phyloP scores from a whole-genome alignment of 1,284 basidiomycete species.

The Tranzscheliella williamsii region DNA sequence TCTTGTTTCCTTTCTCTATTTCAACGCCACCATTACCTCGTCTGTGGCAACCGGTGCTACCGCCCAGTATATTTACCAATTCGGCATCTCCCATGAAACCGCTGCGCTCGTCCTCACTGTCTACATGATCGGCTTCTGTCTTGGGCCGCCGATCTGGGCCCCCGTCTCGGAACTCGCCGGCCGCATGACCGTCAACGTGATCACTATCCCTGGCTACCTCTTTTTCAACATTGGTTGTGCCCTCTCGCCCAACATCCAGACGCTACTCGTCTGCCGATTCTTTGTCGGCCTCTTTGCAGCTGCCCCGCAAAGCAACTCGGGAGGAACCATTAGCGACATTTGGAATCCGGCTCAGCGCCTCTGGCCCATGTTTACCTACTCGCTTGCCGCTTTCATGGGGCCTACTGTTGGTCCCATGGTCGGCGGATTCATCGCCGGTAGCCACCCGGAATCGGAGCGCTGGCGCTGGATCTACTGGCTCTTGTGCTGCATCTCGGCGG shows the following conservation, averaged over 20 bases:
- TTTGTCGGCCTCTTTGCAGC: constrained; percentile 41
- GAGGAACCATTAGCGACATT: constrained; percentile 33
- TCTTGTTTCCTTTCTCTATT: constrained; percentile 26
- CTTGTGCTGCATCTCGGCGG: constrained; percentile 18
- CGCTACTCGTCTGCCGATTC: constrained; percentile 34
- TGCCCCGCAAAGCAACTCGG: constrained; percentile 27
- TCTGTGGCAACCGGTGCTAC: constrained; percentile 31
- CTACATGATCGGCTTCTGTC: constrained; percentile 41
- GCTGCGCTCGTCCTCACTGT: constrained; percentile 26
- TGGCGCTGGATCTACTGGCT: constrained; percentile 41
- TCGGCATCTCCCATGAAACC: constrained; percentile 16
- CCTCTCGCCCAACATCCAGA: constrained; percentile 25
- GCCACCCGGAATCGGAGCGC: constrained; percentile 2
- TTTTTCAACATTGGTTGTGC: constrained; percentile 45
- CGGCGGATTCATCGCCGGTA: constrained; percentile 23
- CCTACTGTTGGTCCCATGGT: constrained; percentile 23
- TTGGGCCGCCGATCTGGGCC: constrained; percentile 44
- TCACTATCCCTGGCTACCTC: constrained; percentile 27
- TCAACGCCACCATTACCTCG: constrained; percentile 27
- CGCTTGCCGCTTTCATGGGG: constrained; percentile 31
- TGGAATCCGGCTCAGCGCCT: constrained; percentile 15
- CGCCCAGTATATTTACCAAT: constrained; percentile 21
- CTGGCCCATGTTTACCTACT: constrained; percentile 43
- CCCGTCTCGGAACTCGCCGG: constrained; percentile 44
- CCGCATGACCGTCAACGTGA: constrained; percentile 37